Percentiles rank a stretch among this genome's conserved stretches.
Conservation (phyloP, 1,284 basidiomycete species). For the Tilletia indica region DNA sequence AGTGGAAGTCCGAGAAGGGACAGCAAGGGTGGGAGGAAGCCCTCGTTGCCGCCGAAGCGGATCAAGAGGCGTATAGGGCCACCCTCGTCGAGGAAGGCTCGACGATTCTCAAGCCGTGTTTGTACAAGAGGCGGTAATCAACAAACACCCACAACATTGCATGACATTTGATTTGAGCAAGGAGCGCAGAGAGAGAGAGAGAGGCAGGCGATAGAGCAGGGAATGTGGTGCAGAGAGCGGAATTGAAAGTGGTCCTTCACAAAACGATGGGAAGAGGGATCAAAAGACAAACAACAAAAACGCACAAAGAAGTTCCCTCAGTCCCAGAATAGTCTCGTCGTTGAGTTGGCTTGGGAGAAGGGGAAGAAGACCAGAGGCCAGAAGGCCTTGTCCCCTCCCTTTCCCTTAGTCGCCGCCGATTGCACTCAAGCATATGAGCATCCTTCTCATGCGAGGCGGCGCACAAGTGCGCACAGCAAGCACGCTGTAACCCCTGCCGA, state of each 20-base stretch:
- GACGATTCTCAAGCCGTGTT: conserved; percentile 79
- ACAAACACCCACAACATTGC: neutral
- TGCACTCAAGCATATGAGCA: conserved; percentile 17
- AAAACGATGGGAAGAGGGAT: too few species aligned
- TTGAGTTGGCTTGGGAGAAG: neutral
- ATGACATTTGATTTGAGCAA: neutral
- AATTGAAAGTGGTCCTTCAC: neutral
- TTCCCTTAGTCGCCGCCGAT: conserved; percentile 14
- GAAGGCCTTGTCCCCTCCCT: neutral
- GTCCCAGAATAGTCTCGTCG: conserved; percentile 18
- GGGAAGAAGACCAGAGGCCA: neutral
- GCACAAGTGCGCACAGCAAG: conserved; percentile 5
- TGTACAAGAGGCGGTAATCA: conserved; percentile 86
- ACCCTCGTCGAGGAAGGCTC: conserved; percentile 64
- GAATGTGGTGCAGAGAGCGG: neutral
- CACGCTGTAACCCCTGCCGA: conserved; percentile 15
- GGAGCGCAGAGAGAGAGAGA: neutral
- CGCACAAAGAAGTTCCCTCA: neutral
- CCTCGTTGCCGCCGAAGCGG: conserved; percentile 61
- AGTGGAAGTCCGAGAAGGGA: conserved; percentile 25
- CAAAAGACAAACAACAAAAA: neutral
- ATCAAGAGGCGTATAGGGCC: conserved; percentile 14
- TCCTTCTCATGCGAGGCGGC: conserved; percentile 17
- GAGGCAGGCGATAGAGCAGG: neutral
- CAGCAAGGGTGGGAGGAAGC: conserved; percentile 62